phyloP scores from a whole-genome alignment of 345 rosid genomes.

The Salix brachista region DNA sequence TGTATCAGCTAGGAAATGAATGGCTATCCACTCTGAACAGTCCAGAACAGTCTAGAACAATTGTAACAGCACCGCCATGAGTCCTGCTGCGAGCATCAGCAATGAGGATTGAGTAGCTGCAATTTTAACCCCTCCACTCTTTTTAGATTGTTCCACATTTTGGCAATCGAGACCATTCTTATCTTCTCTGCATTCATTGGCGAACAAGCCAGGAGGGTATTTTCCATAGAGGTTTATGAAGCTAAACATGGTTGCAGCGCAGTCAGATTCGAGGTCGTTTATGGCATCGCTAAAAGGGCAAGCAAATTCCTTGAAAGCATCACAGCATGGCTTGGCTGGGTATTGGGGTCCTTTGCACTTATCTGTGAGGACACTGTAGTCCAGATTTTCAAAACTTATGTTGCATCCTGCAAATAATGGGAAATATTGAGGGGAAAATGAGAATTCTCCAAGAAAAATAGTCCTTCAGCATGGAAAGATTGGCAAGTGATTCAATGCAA shows the following conservation, averaged over 20 bases:
- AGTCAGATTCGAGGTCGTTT: conserved; percentile 48
- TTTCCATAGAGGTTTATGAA: conserved; percentile 75
- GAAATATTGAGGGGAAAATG: neutral
- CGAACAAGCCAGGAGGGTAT: conserved; percentile 78
- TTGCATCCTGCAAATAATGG: conserved; percentile 41
- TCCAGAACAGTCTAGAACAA: conserved; percentile 12
- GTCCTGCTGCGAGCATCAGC: conserved; percentile 21
- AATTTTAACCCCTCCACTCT: neutral
- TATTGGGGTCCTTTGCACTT: conserved; percentile 77
- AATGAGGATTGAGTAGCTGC: conserved; percentile 6
- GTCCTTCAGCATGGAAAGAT: too few relatives aligned
- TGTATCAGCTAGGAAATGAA: neutral
- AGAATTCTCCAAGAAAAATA: too few relatives aligned
- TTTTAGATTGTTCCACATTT: neutral
- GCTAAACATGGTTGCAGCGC: conserved; percentile 76
- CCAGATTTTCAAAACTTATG: conserved; percentile 49
- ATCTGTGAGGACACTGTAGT: conserved; percentile 61
- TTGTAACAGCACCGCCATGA: conserved; percentile 18
- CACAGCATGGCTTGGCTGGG: conserved; percentile 46
- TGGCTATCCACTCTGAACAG: neutral
- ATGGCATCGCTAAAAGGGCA: conserved; percentile 52
- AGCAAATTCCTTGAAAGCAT: conserved; percentile 52
- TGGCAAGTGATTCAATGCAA: too few relatives aligned
- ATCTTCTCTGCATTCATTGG: conserved; percentile 57
- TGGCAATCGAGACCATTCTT: conserved; percentile 57